Percentiles rank a stretch among this genome's conserved stretches.
Evolutionary conservation across 208 protist species (phyloP).

Genomic region (Endotrypanum monterogeii): DNA sequence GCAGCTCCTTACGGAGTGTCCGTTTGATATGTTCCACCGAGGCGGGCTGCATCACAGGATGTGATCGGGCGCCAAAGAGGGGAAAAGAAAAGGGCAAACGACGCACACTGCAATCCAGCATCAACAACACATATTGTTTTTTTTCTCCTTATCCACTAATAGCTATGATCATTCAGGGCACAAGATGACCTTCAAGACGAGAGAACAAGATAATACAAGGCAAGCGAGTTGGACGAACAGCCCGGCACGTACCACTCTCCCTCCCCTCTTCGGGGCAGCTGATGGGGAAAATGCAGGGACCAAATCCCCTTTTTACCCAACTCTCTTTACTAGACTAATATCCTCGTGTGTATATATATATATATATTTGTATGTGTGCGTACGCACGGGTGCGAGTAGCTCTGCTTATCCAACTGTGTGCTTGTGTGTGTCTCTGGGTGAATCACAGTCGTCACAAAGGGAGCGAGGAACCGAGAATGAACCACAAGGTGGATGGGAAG

Average conservation of each 20-base stretch:
- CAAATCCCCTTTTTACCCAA: not conserved
- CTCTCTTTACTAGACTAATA: too few relatives aligned
- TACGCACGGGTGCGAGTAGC: not conserved
- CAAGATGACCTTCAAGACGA: not conserved
- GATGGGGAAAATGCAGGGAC: too few relatives aligned
- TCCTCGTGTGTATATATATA: too few relatives aligned
- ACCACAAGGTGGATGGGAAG: not conserved
- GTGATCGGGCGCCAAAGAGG: not conserved
- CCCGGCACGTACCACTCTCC: too few relatives aligned
- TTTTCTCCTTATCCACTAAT: too few relatives aligned
- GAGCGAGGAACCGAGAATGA: not conserved
- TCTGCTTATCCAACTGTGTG: too few relatives aligned
- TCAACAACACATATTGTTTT: not conserved
- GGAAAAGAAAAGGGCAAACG: not conserved
- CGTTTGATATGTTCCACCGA: slow-evolving; percentile 29
- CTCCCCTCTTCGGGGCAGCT: too few relatives aligned
- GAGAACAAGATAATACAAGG: not conserved
- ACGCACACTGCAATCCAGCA: not conserved
- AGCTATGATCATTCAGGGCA: not conserved
- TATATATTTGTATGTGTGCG: too few relatives aligned
- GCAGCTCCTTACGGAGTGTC: slow-evolving; percentile 36
- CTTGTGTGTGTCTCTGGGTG: not conserved
- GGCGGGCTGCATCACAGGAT: slow-evolving; percentile 11
- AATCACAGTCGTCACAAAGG: not conserved
- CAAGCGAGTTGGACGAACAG: not conserved